These are phyloP conservation scores for Stachybotrys chlorohalonatus DNA, from an alignment of 2,329 filamentous ascomycete species.

Conservation along the genomic window DNA sequence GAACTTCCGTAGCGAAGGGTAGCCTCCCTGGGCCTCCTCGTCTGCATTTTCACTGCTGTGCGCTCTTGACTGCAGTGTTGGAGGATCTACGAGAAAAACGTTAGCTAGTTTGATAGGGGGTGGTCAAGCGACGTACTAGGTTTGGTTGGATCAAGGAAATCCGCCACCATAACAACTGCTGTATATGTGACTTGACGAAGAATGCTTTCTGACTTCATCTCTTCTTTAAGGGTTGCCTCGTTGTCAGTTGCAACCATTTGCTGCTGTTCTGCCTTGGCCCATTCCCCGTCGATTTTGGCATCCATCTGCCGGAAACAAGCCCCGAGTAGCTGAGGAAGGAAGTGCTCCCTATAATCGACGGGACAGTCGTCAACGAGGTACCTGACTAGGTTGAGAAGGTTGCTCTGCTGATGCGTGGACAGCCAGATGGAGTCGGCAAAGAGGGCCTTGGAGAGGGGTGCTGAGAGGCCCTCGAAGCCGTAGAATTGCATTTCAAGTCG, in stretches of 20 bases:
- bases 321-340: conserved; percentile 75
- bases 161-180: conserved; percentile 83
- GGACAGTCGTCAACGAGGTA: conserved; percentile 91
- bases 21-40: conserved; percentile 25
- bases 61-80: conserved; percentile 15
- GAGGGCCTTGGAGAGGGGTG: conserved; percentile 72
- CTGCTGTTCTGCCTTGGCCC: conserved; percentile 64
- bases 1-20: conserved; percentile 65
- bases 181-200: conserved; percentile 87
- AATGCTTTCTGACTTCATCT: conserved; percentile 98
- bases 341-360: conserved; percentile 63
- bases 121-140: conserved; percentile 38
- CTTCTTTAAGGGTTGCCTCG: conserved; percentile 73
- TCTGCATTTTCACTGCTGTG: conserved; percentile 3
- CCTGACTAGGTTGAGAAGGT: conserved; percentile 80
- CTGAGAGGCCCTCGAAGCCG: conserved; percentile 74
- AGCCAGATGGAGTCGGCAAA: conserved; percentile 75
- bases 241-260: conserved; percentile 55
- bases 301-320: conserved; percentile 82
- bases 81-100: conserved; percentile 18
- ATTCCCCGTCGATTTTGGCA: conserved; percentile 76
- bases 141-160: conserved; percentile 70
- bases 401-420: conserved; percentile 87
- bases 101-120: conserved; percentile 3
- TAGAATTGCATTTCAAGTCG: conserved; percentile 83